Evolutionary conservation across 768 basidiomycete genomes (phyloP).

Genomic region (Tylopilus cervinicoccineus): DNA sequence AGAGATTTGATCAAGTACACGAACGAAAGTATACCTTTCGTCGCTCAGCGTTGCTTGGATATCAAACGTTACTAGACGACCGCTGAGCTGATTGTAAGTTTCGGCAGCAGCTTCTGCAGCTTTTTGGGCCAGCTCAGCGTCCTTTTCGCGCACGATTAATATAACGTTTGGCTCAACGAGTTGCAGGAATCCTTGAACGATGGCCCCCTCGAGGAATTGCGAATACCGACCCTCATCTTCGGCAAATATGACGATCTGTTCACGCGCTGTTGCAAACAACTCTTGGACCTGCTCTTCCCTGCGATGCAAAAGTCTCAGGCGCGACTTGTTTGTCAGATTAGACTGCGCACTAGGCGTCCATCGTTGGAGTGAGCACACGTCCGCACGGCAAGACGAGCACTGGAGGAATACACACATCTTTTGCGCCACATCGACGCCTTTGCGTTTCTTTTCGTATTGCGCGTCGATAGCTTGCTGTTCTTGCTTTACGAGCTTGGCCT

Average conservation of each 20-base stretch:
- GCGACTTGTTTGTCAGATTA: slow-evolving; percentile 93
- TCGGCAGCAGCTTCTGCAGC: slow-evolving; percentile 63
- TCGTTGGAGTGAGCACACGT: slow-evolving; percentile 3
- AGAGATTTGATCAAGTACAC: background rate
- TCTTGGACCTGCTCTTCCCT: slow-evolving; percentile 91
- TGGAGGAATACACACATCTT: slow-evolving; percentile 71
- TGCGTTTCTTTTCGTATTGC: slow-evolving; percentile 92
- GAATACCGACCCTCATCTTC: slow-evolving; percentile 66
- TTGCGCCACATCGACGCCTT: slow-evolving; percentile 89
- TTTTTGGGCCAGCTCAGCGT: slow-evolving; percentile 53
- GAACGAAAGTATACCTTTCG: slow-evolving; percentile 50
- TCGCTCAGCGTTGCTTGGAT: slow-evolving; percentile 62
- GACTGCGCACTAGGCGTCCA: slow-evolving; percentile 72
- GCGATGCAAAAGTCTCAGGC: slow-evolving; percentile 82
- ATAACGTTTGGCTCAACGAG: slow-evolving; percentile 73
- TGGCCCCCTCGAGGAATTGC: slow-evolving; percentile 78
- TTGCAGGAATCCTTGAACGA: slow-evolving; percentile 82
- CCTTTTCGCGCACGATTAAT: slow-evolving; percentile 64
- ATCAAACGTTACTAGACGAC: slow-evolving; percentile 52
- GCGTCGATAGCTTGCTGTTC: slow-evolving; percentile 94
- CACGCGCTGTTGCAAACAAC: slow-evolving; percentile 73
- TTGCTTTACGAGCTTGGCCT: slow-evolving; percentile 97
- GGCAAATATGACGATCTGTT: slow-evolving; percentile 57
- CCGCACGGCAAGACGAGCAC: background rate
- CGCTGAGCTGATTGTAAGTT: slow-evolving; percentile 76